Evolutionary conservation across 129 eudicot species (phyloP), one percentile per base, ranked within the genome.

Genomic region (Artemisia argyi): DNA sequence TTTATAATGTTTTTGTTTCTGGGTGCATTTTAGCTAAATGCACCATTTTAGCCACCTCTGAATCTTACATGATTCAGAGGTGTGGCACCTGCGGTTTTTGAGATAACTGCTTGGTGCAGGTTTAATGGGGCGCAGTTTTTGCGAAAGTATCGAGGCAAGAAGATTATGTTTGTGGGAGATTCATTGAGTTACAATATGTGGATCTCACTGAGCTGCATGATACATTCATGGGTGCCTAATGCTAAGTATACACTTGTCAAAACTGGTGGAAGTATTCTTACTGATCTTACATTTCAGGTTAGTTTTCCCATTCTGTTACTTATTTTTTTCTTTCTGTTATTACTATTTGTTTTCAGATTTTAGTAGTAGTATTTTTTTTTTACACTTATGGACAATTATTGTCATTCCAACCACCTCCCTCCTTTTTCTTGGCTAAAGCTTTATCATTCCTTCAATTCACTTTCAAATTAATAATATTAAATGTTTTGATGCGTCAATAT

Each of bases 121-220:
- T 91, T 91, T 77, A 91, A 84, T 82, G 97, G 95, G 74, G 16
- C 71, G 68, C 16, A 65, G 20, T 91, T 91, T 67, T 47, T 91
- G 81, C 80, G 64, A 56, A 83, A 75, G 68, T 83, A 79, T 79
- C 83, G 84, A 65, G 97, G 97, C 68, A 88, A 88, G 85, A 88
- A 78, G 79, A 85, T 91, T 7, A 77, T 91, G 91, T 91, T 88
- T 68, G 92, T 91, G 74, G 95, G 97, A 26, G 96, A 84, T 83
- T 89, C 96, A 54, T 74, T 89, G 88, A 89, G 92, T 83, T 76
- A 78, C 69, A 91, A 91, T 62, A 86, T 83, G 88, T 88, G 95
- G 95, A 74, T 86, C 47, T 87, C 95, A 4, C 56, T 91, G 76
- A 81, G 86, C 78, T 91, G 97, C 65, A 88, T 88, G 95, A 82